Evolutionary conservation across 805 yeast species (phyloP).

Genomic region (Cyberlindnera sargentensis): DNA sequence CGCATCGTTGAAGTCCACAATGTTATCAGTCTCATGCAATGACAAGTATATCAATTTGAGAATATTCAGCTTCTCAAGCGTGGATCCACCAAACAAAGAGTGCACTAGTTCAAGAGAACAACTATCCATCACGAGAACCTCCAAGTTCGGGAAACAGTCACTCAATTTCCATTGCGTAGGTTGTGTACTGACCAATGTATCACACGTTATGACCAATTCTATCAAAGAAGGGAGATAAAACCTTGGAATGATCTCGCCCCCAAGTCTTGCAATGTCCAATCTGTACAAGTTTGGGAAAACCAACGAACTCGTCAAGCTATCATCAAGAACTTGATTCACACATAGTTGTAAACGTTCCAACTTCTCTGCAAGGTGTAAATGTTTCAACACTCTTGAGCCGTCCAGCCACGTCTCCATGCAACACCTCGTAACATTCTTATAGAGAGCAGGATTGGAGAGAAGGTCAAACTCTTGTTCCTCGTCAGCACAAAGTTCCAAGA

Average conservation of each 20-base stretch:
- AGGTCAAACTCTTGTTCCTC: neutral
- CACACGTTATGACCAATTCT: neutral
- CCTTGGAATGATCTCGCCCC: slow-evolving; percentile 4
- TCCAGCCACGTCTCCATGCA: neutral
- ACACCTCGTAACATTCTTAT: neutral
- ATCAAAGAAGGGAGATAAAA: slow-evolving; percentile 4
- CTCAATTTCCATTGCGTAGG: neutral
- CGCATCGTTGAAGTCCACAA: neutral
- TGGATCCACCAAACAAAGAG: neutral
- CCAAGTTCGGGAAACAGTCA: slow-evolving; percentile 1
- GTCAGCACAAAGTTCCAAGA: neutral
- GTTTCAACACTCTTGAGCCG: neutral
- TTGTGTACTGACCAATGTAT: neutral
- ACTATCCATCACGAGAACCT: slow-evolving; percentile 2
- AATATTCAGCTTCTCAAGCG: neutral
- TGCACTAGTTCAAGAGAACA: neutral
- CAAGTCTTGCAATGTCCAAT: slow-evolving; percentile 1
- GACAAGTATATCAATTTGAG: slow-evolving; percentile 3
- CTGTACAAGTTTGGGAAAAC: slow-evolving; percentile 2
- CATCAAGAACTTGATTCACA: neutral
- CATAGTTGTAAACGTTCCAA: neutral
- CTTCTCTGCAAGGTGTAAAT: neutral
- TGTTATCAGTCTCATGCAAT: neutral
- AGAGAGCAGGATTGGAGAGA: neutral
- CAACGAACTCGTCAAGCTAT: neutral